Evolutionary conservation across 2,329 filamentous ascomycete species (phyloP).

Genomic region (Intubia oerlemansii): DNA sequence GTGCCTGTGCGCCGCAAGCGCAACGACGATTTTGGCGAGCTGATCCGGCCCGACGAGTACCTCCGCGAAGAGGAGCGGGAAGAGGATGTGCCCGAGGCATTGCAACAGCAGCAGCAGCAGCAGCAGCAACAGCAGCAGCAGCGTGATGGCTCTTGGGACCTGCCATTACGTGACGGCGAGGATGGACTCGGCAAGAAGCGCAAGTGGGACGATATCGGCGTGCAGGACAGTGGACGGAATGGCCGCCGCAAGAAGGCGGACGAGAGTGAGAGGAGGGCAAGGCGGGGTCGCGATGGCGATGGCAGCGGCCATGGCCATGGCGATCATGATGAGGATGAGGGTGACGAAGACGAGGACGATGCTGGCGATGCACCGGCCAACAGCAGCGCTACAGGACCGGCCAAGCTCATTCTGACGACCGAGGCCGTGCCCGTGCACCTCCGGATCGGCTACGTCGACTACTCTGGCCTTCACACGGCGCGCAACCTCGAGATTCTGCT

Average conservation of each 20-base stretch:
- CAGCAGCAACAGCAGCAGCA: conserved; percentile 31
- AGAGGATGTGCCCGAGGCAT: conserved; percentile 33
- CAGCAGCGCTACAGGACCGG: conserved; percentile 42
- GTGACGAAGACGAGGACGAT: conserved; percentile 31
- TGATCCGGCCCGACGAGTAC: conserved; percentile 87
- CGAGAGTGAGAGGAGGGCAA: too few species aligned
- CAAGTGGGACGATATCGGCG: conserved; percentile 62
- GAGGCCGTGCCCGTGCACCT: conserved; percentile 47
- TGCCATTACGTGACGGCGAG: too few species aligned
- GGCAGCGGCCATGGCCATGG: not conserved
- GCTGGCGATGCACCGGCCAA: conserved; percentile 28
- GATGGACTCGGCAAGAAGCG: conserved; percentile 89
- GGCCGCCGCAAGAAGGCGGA: conserved; percentile 5
- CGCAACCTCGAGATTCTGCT: conserved; percentile 88
- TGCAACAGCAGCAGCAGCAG: not conserved
- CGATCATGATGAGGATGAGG: conserved; percentile 32
- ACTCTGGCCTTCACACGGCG: conserved; percentile 79
- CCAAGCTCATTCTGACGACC: conserved; percentile 47
- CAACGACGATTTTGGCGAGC: conserved; percentile 78
- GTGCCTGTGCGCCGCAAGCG: conserved; percentile 60
- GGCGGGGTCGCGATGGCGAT: conserved; percentile 1
- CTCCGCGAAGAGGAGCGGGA: conserved; percentile 82
- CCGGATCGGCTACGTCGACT: conserved; percentile 74
- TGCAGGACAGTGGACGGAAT: conserved; percentile 10
- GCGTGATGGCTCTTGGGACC: too few species aligned